Evolutionary conservation across 2,329 filamentous ascomycete genomes (phyloP), one percentile per base, ranked within the genome.

Genomic region (Aspergillus fischeri): DNA sequence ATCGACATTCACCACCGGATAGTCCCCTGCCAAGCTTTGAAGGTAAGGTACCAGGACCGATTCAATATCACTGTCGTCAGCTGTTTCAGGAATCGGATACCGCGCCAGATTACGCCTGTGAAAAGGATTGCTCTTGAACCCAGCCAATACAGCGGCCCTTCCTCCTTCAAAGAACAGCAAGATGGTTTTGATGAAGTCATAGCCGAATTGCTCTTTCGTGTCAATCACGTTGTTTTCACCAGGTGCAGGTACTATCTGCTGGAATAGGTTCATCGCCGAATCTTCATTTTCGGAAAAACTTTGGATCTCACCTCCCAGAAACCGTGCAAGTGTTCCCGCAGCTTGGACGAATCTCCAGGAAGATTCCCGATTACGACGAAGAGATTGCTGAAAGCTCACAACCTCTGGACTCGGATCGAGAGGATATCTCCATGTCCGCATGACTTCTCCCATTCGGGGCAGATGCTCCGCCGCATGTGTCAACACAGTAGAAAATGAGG

Each of bases 121-220:
- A 25, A 70, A 66, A 3, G 73, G 69, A 27, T 75, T 72, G 52
- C 77, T 74, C 44, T 80, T 82, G 67, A 88, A 88, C 0, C 81
- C 83, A 57, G 81, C 75, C 2, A 86, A 68, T 9, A 87, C 68
- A 28, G 77, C 78, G 8, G 78, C 74, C 14, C 82, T 73, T 9
- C 85, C 85, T 35, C 83, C 84, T 54, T 85, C 82, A 2, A 87
- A 71, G 83, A 84, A 88, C 1, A 87, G 74, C 2, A 86, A 65
- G 47, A 87, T 85, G 1, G 85, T 83, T 66, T 84, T 86, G 27
- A 87, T 63, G 62, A 88, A 87, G 61, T 87, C 85, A 63, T 86
- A 86, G n/a, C 78, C 78, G 65, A 87, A 87, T 14, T 80, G 79
- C 48, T 83, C 78, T 21, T 77, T 72, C 7, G 63, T 62, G 11